Evolutionary conservation across 78 protist genomes (phyloP).

Genomic region (Dictyostelium discoideum): dicty_2.7 NC_007089.4:2550001-2550500

Average conservation of each 20-base stretch:
- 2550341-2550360: not conserved
- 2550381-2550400: not conserved
- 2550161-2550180: not conserved
- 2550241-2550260: conserved; percentile 1
- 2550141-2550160: not conserved
- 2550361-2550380: not conserved
- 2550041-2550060: not conserved
- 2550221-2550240: conserved; percentile 14
- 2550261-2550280: not conserved
- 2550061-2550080: not conserved
- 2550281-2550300: not conserved
- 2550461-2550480: not conserved
- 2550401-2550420: not conserved
- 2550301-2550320: not conserved
- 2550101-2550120: not conserved
- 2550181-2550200: not conserved
- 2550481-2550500: not conserved
- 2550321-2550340: not conserved
- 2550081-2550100: not conserved
- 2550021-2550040: not conserved
- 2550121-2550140: not conserved
- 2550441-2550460: not conserved
- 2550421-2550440: not conserved
- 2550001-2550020: not conserved
- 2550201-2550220: conserved; percentile 33